Evolutionary conservation across 306 rosid species (phyloP), one percentile per base, ranked within the genome.

Genomic region (Fragaria vesca): DNA sequence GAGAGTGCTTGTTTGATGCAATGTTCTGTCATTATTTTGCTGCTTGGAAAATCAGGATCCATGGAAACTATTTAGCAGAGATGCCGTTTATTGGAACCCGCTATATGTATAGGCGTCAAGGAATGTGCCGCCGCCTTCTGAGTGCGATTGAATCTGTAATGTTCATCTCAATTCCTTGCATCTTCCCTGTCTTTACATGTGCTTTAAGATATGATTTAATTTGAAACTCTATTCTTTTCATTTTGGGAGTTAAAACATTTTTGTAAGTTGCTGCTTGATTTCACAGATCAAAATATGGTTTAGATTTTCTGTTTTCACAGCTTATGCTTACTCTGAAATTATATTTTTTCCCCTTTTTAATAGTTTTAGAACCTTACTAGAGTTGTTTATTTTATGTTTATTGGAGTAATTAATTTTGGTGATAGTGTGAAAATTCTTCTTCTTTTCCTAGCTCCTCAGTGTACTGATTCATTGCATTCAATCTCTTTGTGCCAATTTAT

Each of bases 11-110:
- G 66, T 32, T 20, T 12, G 69, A 42, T 21, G n/a, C 28, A 73
- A 75, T 55, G 61, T 12, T 76, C 76, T 78, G 57, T 76, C 75
- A 52, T 42, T 55, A n/a, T 50, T 68, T 75, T 84, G 24, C 69
- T 74, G 45, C 83, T 76, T 83, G 75, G 81, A 77, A 66, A 74
- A 84, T 80, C 82, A 94, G 98, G 89, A 89, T 94, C 80, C 98
- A 86, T 73, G 98, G 98, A 72, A 84, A 84, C 81, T 82, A 82
- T 75, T 83, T 94, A 72, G 98, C 97, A 58, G 98, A 94, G 93
- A 94, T 94, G 97, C 98, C 98, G 72, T 94, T 92, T 79, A 83
- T 94, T 79, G 98, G 98, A 76, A 94, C 98, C 81, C 97, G 98
- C 76, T 78, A 87, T 78, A 83, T 89, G 91, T 89, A 89, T 72